Evolutionary conservation across 2,329 filamentous ascomycete species (phyloP).

Genomic region (Venturia nashicola): DNA sequence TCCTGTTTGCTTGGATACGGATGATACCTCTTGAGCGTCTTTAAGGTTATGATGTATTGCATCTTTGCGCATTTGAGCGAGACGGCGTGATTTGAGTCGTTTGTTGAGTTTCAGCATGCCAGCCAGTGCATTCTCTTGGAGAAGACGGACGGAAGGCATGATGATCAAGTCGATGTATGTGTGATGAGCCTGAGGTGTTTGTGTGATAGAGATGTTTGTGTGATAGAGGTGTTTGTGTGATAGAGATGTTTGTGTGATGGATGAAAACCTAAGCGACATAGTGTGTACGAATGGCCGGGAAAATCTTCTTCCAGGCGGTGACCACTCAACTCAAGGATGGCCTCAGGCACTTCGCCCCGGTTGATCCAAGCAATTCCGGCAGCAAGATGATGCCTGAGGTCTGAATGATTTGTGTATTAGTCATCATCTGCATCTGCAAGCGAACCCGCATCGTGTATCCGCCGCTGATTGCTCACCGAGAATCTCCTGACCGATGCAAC

Average conservation of each 20-base stretch:
- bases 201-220: neutral
- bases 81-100: too few species aligned
- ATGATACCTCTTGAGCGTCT: neutral
- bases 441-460: neutral
- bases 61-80: neutral
- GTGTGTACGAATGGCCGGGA: neutral
- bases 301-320: neutral
- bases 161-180: neutral
- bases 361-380: neutral
- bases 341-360: neutral
- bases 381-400: too few species aligned
- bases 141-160: neutral
- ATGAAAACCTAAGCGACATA: neutral
- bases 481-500: neutral
- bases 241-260: neutral
- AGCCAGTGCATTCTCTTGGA: neutral
- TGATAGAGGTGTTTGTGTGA: neutral
- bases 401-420: too few species aligned
- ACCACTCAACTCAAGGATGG: neutral
- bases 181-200: neutral
- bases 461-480: neutral
- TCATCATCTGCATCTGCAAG: neutral
- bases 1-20: neutral
- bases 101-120: neutral
- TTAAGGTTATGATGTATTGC: too few species aligned